Base-by-base conservation (phyloP, 2,329 filamentous ascomycete genomes). In the Nigrograna mackinnonii region DNA sequence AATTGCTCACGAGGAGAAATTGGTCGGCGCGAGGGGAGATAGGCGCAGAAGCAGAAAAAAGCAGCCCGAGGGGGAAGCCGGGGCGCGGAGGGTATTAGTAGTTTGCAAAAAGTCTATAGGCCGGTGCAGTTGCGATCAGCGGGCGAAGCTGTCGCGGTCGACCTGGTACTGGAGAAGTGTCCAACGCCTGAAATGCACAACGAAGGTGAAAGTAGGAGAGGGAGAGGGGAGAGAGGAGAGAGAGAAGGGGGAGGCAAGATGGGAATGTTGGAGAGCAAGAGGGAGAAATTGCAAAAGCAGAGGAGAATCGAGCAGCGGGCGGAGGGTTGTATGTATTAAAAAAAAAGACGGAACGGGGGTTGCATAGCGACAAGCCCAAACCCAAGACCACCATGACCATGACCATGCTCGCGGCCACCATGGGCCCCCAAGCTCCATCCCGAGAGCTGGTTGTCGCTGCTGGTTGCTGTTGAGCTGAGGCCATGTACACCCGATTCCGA, bases 381-480 rank as follows among this genome's bases (percentile, higher is more conserved):
- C n/a, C n/a, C n/a, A n/a, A n/a, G n/a, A n/a, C n/a, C n/a, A n/a
- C n/a, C n/a, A n/a, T n/a, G n/a, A n/a, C n/a, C n/a, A n/a, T n/a
- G n/a, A n/a, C n/a, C n/a, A n/a, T n/a, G n/a, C n/a, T n/a, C n/a
- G n/a, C n/a, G n/a, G n/a, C n/a, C n/a, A n/a, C n/a, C n/a, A n/a
- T n/a, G n/a, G n/a, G n/a, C n/a, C 58, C 43, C 61, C 62, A 62
- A 57, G 60, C 60, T 54, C 47, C n/a, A n/a, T n/a, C n/a, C n/a
- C n/a, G n/a, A n/a, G n/a, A n/a, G n/a, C n/a, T n/a, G n/a, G n/a
- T n/a, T n/a, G n/a, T n/a, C n/a, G n/a, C n/a, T n/a, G n/a, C n/a
- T n/a, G n/a, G n/a, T n/a, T n/a, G 52, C 54, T 64, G 62, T 66
- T 64, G 64, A 64, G 62, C 61, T 55, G 58, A 60, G 53, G 52